Percentiles rank a stretch among this genome's conserved stretches.
Evolutionary conservation across 2,329 filamentous ascomycete species (phyloP).

Genomic region (Botrytis fabae): DNA sequence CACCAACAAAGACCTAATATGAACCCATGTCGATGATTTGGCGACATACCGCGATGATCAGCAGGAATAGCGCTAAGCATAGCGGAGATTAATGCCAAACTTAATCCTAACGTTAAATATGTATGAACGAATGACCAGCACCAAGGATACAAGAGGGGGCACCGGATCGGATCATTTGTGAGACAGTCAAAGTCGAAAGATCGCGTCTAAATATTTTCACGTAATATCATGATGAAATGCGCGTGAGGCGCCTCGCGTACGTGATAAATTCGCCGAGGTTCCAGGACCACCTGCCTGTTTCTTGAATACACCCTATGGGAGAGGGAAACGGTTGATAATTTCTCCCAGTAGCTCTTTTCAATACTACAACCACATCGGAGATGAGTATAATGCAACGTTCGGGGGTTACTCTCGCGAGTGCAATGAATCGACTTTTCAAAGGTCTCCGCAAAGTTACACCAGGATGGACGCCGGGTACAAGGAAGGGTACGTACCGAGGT

Average conservation of each 20-base stretch:
- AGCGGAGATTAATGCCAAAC: slow-evolving; percentile 10
- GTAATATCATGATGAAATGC: neutral
- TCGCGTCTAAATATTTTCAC: neutral
- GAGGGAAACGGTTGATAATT: neutral
- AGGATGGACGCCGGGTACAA: neutral
- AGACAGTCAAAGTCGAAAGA: neutral
- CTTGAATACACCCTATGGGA: neutral
- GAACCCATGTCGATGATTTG: neutral
- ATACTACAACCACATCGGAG: neutral
- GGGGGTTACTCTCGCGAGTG: neutral
- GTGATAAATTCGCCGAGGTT: slow-evolving; percentile 4
- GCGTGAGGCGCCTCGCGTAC: neutral
- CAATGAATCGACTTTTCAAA: neutral
- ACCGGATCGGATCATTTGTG: slow-evolving; percentile 23
- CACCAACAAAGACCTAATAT: neutral
- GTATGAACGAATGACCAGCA: neutral
- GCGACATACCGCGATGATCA: slow-evolving; percentile 15
- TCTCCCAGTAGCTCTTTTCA: neutral
- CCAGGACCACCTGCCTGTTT: neutral
- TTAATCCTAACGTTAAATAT: neutral
- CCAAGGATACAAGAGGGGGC: neutral
- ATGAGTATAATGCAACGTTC: neutral
- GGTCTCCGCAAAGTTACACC: neutral
- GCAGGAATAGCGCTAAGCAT: neutral
- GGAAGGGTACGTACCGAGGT: slow-evolving; percentile 3